These are phyloP conservation scores for Moniliella sp. DNA, from an alignment of 1,284 basidiomycete species.

Conservation along the genomic window DNA sequence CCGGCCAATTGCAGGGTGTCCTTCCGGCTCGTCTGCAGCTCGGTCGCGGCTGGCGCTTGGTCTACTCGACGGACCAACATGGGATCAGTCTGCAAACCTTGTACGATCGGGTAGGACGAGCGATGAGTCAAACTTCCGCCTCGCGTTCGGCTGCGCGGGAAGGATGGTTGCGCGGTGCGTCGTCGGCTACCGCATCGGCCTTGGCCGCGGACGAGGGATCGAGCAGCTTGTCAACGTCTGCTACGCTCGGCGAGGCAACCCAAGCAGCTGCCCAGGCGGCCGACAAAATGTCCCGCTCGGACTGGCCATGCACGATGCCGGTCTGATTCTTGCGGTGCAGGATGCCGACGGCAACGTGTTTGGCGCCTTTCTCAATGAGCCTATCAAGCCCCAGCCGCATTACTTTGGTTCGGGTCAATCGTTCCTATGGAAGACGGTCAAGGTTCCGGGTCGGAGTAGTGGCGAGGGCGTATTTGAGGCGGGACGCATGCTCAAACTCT, in stretches of 20 bases:
- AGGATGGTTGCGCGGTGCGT: too few relatives aligned
- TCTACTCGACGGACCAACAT: constrained; percentile 85
- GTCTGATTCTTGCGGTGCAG: constrained; percentile 19
- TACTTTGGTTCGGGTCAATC: constrained; percentile 29
- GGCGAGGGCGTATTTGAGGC: neutral
- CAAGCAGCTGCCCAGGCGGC: too few relatives aligned
- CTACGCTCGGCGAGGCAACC: too few relatives aligned
- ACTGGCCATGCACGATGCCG: constrained; percentile 14
- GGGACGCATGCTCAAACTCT: neutral
- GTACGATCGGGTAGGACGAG: constrained; percentile 16
- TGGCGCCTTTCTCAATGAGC: constrained; percentile 30
- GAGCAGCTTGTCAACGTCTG: too few relatives aligned
- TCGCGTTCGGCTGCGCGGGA: too few relatives aligned
- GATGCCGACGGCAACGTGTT: constrained; percentile 25
- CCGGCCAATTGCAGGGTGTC: constrained; percentile 15
- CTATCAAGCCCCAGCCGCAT: constrained; percentile 13
- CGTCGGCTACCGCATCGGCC: too few relatives aligned
- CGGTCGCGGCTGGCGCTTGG: constrained; percentile 53
- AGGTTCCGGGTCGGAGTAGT: neutral
- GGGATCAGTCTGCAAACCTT: constrained; percentile 76
- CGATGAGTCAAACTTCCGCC: too few relatives aligned
- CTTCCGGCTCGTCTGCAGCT: constrained; percentile 62
- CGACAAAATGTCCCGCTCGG: too few relatives aligned
- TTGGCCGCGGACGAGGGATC: too few relatives aligned
- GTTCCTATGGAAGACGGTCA: too few relatives aligned